Percentiles rank a stretch among this genome's conserved stretches.
Conservation (phyloP, 768 basidiomycete genomes). For the Ramaria sp. region DNA sequence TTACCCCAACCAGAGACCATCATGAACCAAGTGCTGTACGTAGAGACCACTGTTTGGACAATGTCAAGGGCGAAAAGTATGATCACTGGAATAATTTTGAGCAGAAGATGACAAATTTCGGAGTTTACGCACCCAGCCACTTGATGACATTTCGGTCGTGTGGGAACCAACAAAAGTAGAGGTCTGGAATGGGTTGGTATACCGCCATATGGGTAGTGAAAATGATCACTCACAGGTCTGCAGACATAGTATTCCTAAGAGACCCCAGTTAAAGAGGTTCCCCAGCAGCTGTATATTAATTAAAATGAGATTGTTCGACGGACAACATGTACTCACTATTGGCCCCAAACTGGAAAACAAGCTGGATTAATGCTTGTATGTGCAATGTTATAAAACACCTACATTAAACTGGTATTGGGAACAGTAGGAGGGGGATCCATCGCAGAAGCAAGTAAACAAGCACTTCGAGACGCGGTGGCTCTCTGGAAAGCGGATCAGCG, state of each 20-base stretch:
- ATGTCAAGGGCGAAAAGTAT: constrained; percentile 13
- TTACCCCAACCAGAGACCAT: constrained; percentile 17
- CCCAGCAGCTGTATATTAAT: background rate
- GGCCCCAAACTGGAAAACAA: constrained; percentile 2
- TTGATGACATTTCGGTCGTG: background rate
- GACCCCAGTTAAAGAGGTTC: background rate
- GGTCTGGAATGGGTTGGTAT: background rate
- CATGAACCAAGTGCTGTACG: constrained; percentile 15
- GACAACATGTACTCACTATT: background rate
- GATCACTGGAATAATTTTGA: background rate
- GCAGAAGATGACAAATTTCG: background rate
- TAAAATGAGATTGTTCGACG: background rate
- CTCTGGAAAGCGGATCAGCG: too few species aligned
- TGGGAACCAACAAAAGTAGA: constrained; percentile 3
- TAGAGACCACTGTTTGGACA: constrained; percentile 15
- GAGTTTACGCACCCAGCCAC: background rate
- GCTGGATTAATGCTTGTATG: background rate
- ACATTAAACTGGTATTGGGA: constrained; percentile 1
- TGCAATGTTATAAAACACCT: background rate
- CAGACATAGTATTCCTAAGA: background rate
- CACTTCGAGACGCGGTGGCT: too few species aligned
- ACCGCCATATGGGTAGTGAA: background rate
- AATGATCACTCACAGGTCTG: constrained; percentile 2
- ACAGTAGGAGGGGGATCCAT: background rate
- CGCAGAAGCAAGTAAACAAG: background rate